Base-by-base conservation (phyloP, 495 filamentous ascomycete species). In the Parathielavia hyrcaniae region DNA sequence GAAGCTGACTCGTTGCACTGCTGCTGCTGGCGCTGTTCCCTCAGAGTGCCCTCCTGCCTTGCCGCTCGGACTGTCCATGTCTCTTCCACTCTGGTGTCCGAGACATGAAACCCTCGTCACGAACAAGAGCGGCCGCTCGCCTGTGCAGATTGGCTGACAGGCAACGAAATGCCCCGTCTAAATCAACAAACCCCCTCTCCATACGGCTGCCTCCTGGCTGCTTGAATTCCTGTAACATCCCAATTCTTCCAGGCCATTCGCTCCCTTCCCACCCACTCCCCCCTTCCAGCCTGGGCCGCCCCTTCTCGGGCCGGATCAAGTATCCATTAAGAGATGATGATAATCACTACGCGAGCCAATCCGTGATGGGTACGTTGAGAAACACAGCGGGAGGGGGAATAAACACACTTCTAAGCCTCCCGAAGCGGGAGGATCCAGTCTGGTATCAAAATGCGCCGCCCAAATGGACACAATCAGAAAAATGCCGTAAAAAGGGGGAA, bases 401-500 rank as follows among this genome's bases (percentile, higher is more conserved):
- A 36, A 35, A 38, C 48, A 50, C 40, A 35, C 35, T 53, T 44
- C 45, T 7, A 22, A 34, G 17, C 40, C 40, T 4, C 13, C 12
- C 13, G 9, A 35, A 17, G 26, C 11, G 8, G 2, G 12, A 4
- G n/a, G 11, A 35, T 49, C 26, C 16, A 54, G 35, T 35, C 40
- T 54, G 52, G 40, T 35, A 54, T 54, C 52, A 35, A n/a, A 54
- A 54, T 45, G 40, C 39, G 45, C 52, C 40, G 26, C 50, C 40
- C 39, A 22, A 12, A 20, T 26, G 2, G 14, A 53, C 5, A 10
- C 11, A 43, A 40, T 32, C 6, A 17, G 9, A 26, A 32, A 41
- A 23, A 32, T 30, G 7, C 41, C 4, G 22, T 5, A 22, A 7
- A 7, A 43, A 53, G n/a, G n/a, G n/a, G n/a, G n/a, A 43, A 32